Percentiles rank a stretch among this genome's conserved stretches.
Evolutionary conservation across 305 asterid species (phyloP).

Genomic region (Fraxinus floribunda): DNA sequence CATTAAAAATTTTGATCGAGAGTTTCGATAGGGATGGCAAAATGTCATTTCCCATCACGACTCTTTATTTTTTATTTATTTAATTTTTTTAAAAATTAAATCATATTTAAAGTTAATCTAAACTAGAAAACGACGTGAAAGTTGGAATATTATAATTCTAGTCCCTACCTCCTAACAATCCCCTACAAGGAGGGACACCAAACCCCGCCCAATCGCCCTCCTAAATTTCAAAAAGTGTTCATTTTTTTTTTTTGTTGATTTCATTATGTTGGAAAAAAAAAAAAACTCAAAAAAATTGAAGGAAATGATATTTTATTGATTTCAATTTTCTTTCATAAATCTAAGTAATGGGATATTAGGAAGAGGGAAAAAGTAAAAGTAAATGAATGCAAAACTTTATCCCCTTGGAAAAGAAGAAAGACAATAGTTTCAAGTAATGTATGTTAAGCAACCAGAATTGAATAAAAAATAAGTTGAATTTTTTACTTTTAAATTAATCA

Average conservation of each 20-base stretch:
- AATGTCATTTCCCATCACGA: not conserved
- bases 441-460: not conserved
- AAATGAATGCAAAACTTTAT: not conserved
- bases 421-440: not conserved
- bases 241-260: not conserved
- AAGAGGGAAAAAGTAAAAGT: not conserved
- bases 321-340: not conserved
- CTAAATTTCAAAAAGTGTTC: not conserved
- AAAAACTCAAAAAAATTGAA: not conserved
- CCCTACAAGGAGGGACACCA: not conserved
- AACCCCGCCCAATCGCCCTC: not conserved
- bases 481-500: not conserved
- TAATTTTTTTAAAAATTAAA: no score
- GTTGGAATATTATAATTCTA: not conserved
- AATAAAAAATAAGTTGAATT: not conserved
- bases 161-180: not conserved
- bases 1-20: not conserved
- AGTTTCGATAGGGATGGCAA: not conserved
- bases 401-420: not conserved
- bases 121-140: not conserved
- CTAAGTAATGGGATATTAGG: not conserved
- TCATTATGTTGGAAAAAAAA: not conserved
- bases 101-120: not conserved
- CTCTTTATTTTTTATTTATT: no score
- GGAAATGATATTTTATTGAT: not conserved